A percentile compares a stretch with the other conserved stretches of the same genome.
Conservation (phyloP, 1,284 basidiomycete species). For the Ustilago vetiveriae region DNA sequence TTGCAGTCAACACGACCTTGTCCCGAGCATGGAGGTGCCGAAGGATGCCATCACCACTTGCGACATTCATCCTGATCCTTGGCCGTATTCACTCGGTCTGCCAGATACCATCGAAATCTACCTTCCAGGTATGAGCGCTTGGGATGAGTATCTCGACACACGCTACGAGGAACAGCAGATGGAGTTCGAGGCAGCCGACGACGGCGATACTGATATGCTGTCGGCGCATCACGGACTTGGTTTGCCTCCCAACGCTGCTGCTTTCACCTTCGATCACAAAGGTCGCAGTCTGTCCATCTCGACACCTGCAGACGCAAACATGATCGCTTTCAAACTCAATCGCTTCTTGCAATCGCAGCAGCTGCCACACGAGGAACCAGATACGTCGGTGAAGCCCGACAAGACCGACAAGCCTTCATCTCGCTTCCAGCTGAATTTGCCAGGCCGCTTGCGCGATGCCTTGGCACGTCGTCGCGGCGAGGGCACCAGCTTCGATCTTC, state of each 20-base stretch:
- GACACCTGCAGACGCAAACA: conserved; percentile 46
- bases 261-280: conserved; percentile 5
- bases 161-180: conserved; percentile 39
- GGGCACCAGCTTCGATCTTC: conserved; percentile 9
- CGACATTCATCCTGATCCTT: conserved; percentile 40
- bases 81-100: conserved; percentile 37
- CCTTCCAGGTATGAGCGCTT: conserved; percentile 57
- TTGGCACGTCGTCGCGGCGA: conserved; percentile 30
- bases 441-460: conserved; percentile 29
- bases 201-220: background rate
- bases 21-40: conserved; percentile 13
- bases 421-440: conserved; percentile 26
- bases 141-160: conserved; percentile 53
- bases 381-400: background rate
- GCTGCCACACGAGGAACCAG: background rate
- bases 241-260: conserved; percentile 13
- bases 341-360: conserved; percentile 51
- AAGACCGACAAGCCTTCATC: conserved; percentile 4
- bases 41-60: conserved; percentile 24
- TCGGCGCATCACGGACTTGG: conserved; percentile 2
- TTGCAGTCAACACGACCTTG: conserved; percentile 7
- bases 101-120: conserved; percentile 62
- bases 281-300: conserved; percentile 46
- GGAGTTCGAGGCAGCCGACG: conserved; percentile 15
- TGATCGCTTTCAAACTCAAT: conserved; percentile 52